Conservation (phyloP, 345 rosid genomes). For the Brassica carinata region DNA sequence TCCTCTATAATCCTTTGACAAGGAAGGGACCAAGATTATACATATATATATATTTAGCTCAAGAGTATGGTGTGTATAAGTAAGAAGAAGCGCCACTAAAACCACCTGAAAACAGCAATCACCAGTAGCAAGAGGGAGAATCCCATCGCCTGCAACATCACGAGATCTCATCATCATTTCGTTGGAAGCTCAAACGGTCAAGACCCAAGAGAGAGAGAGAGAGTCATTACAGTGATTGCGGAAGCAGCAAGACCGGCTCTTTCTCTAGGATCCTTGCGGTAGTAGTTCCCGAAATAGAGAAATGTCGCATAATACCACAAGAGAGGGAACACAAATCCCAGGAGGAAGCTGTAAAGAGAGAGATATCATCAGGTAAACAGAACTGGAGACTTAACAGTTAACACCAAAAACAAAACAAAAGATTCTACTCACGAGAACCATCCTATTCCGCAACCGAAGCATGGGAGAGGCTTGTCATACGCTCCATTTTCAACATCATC, state of each 20-base stretch:
- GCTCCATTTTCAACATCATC: conserved; percentile 65
- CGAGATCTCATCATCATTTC: neutral
- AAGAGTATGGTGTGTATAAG: neutral
- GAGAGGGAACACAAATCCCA: conserved; percentile 76
- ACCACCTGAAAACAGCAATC: conserved; percentile 44
- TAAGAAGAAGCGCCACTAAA: conserved; percentile 28
- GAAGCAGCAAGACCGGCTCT: conserved; percentile 99
- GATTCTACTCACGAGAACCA: conserved; percentile 84
- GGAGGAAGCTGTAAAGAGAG: conserved; percentile 61
- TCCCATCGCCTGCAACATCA: conserved; percentile 73
- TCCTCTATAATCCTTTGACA: conserved; percentile 20
- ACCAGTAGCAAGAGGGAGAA: conserved; percentile 65
- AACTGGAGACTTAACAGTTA: neutral
- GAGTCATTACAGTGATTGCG: conserved; percentile 73
- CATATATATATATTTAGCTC: conserved; percentile 1
- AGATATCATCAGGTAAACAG: neutral
- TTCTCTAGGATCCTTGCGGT: conserved; percentile 98
- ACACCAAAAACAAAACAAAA: neutral
- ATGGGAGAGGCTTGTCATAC: conserved; percentile 90
- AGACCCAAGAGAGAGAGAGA: neutral
- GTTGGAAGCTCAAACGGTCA: too few species aligned
- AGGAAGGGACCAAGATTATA: conserved; percentile 20
- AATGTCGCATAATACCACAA: conserved; percentile 94
- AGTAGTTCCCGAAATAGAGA: conserved; percentile 86
- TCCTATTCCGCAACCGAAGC: conserved; percentile 95